Conservation (phyloP, 2,329 filamentous ascomycete genomes). For the Huntiella abstrusa region DNA sequence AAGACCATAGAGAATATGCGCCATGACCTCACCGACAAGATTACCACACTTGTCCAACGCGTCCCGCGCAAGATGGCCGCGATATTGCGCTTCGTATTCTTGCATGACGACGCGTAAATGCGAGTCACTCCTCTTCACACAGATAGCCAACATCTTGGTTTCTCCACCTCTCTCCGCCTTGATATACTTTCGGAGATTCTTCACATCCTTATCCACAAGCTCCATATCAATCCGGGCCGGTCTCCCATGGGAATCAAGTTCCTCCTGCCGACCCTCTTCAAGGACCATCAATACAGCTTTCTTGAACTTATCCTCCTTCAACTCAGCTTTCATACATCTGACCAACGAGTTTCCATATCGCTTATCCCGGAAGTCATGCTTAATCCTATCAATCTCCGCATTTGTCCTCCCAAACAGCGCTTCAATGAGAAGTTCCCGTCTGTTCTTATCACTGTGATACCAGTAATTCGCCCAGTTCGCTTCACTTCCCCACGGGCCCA, state of each 20-base stretch:
- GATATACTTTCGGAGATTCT: constrained; percentile 48
- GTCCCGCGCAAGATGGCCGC: constrained; percentile 69
- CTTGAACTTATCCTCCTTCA: constrained; percentile 93
- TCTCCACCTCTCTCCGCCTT: constrained; percentile 66
- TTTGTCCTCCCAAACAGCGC: constrained; percentile 79
- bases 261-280: constrained; percentile 69
- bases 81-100: constrained; percentile 54
- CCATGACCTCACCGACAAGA: constrained; percentile 81
- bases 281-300: constrained; percentile 68
- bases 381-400: constrained; percentile 71
- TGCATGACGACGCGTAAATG: constrained; percentile 67
- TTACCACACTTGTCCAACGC: constrained; percentile 80
- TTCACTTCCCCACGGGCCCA: constrained; percentile 82
- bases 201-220: constrained; percentile 52
- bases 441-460: constrained; percentile 74
- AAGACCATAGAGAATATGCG: constrained; percentile 87
- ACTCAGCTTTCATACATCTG: constrained; percentile 76
- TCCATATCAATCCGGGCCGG: constrained; percentile 36
- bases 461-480: constrained; percentile 97
- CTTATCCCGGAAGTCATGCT: constrained; percentile 75
- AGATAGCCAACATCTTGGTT: constrained; percentile 68
- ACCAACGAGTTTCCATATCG: constrained; percentile 69
- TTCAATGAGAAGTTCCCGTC: constrained; percentile 82
- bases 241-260: constrained; percentile 46
- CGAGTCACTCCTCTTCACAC: constrained; percentile 59